Percentiles rank a stretch among this genome's conserved stretches.
Evolutionary conservation across 2,329 filamentous ascomycete species (phyloP).

Genomic region (Sphaerulina vaccinii): DNA sequence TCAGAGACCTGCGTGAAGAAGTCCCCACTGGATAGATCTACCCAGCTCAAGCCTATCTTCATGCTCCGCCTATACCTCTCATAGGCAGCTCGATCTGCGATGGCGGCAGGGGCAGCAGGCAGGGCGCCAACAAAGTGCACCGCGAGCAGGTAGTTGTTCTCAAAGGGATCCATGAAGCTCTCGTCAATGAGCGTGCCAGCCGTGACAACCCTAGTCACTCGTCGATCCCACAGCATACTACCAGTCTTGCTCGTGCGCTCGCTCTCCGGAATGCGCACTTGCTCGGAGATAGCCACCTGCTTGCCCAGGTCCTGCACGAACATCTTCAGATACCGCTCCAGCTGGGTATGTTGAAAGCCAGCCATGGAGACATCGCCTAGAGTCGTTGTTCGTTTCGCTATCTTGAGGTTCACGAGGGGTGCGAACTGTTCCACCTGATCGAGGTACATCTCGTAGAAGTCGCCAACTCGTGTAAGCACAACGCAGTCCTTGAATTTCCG

Average conservation of each 20-base stretch:
- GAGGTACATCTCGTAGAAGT: slow-evolving; percentile 98
- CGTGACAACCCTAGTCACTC: slow-evolving; percentile 83
- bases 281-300: slow-evolving; percentile 91
- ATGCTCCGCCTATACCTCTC: slow-evolving; percentile 39
- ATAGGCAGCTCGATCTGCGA: slow-evolving; percentile 27
- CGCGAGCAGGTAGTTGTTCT: slow-evolving; percentile 88
- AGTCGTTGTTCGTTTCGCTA: slow-evolving; percentile 75
- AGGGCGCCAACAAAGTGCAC: slow-evolving; percentile 58
- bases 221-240: slow-evolving; percentile 79
- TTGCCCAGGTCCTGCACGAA: slow-evolving; percentile 87
- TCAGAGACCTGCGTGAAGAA: slow-evolving; percentile 82
- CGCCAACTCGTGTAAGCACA: slow-evolving; percentile 83
- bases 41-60: slow-evolving; percentile 79
- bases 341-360: slow-evolving; percentile 89
- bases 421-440: slow-evolving; percentile 89
- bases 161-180: slow-evolving; percentile 90
- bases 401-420: slow-evolving; percentile 82
- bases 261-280: slow-evolving; percentile 60
- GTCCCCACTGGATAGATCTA: slow-evolving; percentile 91
- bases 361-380: slow-evolving; percentile 84
- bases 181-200: slow-evolving; percentile 96
- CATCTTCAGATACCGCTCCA: slow-evolving; percentile 89
- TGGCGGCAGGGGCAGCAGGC: slow-evolving; percentile 1
- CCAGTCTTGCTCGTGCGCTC: slow-evolving; percentile 71
- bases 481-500: slow-evolving; percentile 87